Evolutionary conservation across 1,139 yeast genomes (phyloP).

Genomic region (Taphrina pruni): DNA sequence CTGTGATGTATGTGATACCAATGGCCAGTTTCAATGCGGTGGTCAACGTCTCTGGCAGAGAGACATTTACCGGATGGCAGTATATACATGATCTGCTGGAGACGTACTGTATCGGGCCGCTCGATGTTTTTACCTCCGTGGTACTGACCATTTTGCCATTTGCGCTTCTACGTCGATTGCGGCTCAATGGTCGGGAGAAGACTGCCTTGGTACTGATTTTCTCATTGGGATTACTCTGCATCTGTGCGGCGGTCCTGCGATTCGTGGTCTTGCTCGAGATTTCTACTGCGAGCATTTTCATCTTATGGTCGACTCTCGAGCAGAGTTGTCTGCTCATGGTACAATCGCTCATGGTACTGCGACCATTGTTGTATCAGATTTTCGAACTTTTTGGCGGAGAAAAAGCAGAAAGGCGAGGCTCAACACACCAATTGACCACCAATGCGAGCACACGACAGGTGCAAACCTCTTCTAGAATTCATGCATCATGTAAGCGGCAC

Average conservation of each 20-base stretch:
- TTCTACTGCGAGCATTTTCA: background rate
- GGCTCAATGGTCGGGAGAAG: background rate
- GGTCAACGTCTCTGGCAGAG: background rate
- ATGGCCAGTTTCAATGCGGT: background rate
- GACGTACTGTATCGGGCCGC: slow-evolving; percentile 1
- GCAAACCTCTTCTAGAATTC: background rate
- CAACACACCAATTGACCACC: background rate
- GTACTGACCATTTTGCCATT: slow-evolving; percentile 3
- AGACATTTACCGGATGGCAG: background rate
- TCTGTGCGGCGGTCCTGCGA: background rate
- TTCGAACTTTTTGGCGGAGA: background rate
- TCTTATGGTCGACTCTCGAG: slow-evolving; percentile 18
- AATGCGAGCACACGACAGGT: background rate
- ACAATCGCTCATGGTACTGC: slow-evolving; percentile 18
- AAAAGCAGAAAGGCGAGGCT: background rate
- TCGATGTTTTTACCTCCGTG: slow-evolving; percentile 14
- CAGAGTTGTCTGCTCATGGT: slow-evolving; percentile 17
- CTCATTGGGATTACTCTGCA: slow-evolving; percentile 9
- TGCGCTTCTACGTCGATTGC: background rate
- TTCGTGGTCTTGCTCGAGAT: slow-evolving; percentile 4
- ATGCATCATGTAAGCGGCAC: background rate
- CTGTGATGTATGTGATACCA: slow-evolving; percentile 6
- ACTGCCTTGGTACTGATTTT: slow-evolving; percentile 8
- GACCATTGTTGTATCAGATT: slow-evolving; percentile 6
- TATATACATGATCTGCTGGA: background rate